Base-by-base conservation (phyloP, 345 rosid genomes). In the Viola odorata region DNA sequence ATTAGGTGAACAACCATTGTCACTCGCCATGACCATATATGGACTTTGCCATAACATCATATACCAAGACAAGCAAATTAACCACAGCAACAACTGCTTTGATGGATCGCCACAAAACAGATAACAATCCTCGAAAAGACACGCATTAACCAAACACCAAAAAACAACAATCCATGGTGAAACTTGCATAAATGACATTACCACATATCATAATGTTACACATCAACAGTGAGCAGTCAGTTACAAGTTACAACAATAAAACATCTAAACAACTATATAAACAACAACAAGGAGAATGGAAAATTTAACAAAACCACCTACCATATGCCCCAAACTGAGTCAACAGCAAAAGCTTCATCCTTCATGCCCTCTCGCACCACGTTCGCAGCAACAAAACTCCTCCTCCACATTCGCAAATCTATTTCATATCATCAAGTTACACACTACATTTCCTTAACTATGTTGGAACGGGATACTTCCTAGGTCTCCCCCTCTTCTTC, bases 401-500 rank as follows among this genome's bases (percentile, higher is more conserved):
- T 41, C 50, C 50, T 38, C 13, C 56, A 40, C 41, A n/a, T 57
- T 41, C 62, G 8, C 50, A n/a, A n/a, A n/a, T 49, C 44, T 5
- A 36, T 14, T 39, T 41, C 45, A 14, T 64, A 5, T 50, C 50
- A 42, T 38, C 44, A 41, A 42, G 32, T 6, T 63, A 45, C 7
- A 45, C 1, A 15, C 55, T 23, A 52, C 17, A 3, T 7, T 23
- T 2, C 53, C 37, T 12, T 45, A 40, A n/a, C 41, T 41, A 50
- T 1, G 32, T 7, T 12, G 3, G 67, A 5, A 55, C 0, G 3
- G 60, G 71, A 49, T 77, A 76, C 71, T 89, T 92, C 82, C 87
- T 77, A 0, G 97, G 96, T 71, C 99, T 80, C 53, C 97, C 99
- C 70, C 97, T 80, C 77, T 82, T 88, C 85, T 13, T 83, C 41